Evolutionary conservation across 1,139 yeast genomes (phyloP).

Genomic region (Scheffersomyces cryptocercus): DNA sequence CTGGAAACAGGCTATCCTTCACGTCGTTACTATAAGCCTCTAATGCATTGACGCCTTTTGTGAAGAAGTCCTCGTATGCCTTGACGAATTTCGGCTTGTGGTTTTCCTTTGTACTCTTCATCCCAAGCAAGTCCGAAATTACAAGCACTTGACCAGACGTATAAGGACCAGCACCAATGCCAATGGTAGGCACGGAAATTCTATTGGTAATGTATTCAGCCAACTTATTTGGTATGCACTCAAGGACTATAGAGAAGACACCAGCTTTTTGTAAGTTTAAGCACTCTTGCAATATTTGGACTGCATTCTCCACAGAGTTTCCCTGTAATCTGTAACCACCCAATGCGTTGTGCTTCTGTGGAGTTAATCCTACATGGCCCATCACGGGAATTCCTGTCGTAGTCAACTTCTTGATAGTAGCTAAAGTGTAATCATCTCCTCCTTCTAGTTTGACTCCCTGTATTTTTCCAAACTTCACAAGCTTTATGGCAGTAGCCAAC

Average conservation of each 20-base stretch:
- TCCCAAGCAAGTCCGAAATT: slow-evolving; percentile 79
- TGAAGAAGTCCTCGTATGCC: slow-evolving; percentile 56
- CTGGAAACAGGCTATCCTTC: slow-evolving; percentile 56
- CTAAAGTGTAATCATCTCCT: slow-evolving; percentile 55
- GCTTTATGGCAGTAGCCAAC: slow-evolving; percentile 56
- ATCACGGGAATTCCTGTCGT: slow-evolving; percentile 82
- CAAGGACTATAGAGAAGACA: slow-evolving; percentile 72
- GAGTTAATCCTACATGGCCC: slow-evolving; percentile 92
- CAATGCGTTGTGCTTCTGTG: slow-evolving; percentile 75
- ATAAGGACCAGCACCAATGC: slow-evolving; percentile 89
- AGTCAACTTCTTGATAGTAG: slow-evolving; percentile 49
- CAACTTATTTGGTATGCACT: slow-evolving; percentile 82
- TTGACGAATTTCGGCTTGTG: slow-evolving; percentile 74
- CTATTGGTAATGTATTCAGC: slow-evolving; percentile 63
- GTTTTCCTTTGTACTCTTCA: slow-evolving; percentile 54
- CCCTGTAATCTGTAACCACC: slow-evolving; percentile 95
- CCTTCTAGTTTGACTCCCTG: slow-evolving; percentile 92
- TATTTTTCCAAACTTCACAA: slow-evolving; percentile 65
- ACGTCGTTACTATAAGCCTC: slow-evolving; percentile 62
- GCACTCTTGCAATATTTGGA: slow-evolving; percentile 67
- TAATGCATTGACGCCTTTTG: slow-evolving; percentile 54
- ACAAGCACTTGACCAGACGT: slow-evolving; percentile 93
- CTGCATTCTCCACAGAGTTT: slow-evolving; percentile 53
- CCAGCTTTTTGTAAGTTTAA: slow-evolving; percentile 73
- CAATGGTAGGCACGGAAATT: slow-evolving; percentile 78